Conservation (phyloP, 1,284 basidiomycete genomes). For the Lentinula novae-zelandiae region DNA sequence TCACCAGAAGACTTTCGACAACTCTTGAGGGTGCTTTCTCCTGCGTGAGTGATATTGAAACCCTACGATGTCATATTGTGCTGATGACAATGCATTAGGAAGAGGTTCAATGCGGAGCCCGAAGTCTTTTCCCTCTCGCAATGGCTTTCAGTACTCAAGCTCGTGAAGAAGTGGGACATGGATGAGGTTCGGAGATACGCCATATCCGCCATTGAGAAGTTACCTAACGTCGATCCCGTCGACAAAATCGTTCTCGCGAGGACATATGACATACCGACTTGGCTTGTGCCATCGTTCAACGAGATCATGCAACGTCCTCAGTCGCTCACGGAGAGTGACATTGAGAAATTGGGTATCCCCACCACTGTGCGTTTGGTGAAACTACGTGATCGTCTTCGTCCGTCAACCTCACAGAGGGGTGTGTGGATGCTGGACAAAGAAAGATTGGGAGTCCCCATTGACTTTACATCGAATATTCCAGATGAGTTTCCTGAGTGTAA, state of each 20-base stretch:
- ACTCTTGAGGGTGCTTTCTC: neutral
- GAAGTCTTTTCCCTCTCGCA: neutral
- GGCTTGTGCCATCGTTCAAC: constrained; percentile 21
- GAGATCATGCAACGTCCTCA: constrained; percentile 18
- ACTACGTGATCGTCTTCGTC: neutral
- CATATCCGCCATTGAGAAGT: constrained; percentile 8
- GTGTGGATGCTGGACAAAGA: neutral
- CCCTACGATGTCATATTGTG: neutral
- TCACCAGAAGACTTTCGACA: neutral
- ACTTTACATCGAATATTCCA: neutral
- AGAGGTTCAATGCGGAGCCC: neutral
- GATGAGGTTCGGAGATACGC: constrained; percentile 18
- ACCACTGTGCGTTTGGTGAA: neutral
- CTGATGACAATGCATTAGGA: neutral
- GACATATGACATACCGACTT: constrained; percentile 19
- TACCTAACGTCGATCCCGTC: neutral
- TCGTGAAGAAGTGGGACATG: constrained; percentile 11
- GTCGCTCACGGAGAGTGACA: constrained; percentile 20
- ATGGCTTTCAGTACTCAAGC: constrained; percentile 3
- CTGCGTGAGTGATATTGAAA: neutral
- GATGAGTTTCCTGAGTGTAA: neutral
- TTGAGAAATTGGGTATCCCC: constrained; percentile 18
- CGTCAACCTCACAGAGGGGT: neutral
- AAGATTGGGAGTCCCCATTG: neutral
- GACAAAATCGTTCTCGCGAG: constrained; percentile 19